These are phyloP conservation scores for Yamadazyma oceani DNA, from an alignment of 1,139 yeast genomes.

Conservation along the genomic window DNA sequence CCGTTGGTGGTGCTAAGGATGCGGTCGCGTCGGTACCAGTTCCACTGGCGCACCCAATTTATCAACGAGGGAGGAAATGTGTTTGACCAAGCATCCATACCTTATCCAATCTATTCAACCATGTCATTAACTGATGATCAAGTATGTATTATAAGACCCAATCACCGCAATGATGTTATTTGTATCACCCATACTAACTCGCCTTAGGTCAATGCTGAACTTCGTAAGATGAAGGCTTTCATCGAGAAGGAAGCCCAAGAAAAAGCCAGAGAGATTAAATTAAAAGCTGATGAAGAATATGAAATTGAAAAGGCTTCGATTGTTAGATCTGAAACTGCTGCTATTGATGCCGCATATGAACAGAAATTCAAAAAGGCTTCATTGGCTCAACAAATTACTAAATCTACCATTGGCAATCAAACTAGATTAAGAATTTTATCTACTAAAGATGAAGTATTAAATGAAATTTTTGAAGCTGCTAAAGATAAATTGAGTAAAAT, in stretches of 20 bases:
- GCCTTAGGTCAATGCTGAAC: slow-evolving; percentile 83
- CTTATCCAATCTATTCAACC: slow-evolving; percentile 9
- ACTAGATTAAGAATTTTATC: slow-evolving; percentile 87
- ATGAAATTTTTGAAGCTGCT: slow-evolving; percentile 71
- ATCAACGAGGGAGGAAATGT: slow-evolving; percentile 2
- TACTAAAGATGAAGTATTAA: slow-evolving; percentile 81
- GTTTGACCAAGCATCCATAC: too few relatives aligned
- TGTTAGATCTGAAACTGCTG: slow-evolving; percentile 88
- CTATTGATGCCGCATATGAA: slow-evolving; percentile 80
- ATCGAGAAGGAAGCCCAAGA: slow-evolving; percentile 99
- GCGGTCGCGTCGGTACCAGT: background rate
- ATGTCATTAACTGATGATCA: slow-evolving; percentile 51
- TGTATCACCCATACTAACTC: background rate
- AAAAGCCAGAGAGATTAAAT: slow-evolving; percentile 92
- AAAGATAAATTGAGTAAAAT: slow-evolving; percentile 58
- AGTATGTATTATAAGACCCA: slow-evolving; percentile 28
- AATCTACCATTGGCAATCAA: slow-evolving; percentile 93
- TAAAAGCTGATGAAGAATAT: slow-evolving; percentile 98
- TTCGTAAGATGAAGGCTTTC: slow-evolving; percentile 97
- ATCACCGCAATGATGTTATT: too few relatives aligned
- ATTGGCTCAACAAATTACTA: slow-evolving; percentile 91
- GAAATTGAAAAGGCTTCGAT: slow-evolving; percentile 95
- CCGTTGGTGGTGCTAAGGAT: too few relatives aligned
- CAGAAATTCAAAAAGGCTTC: slow-evolving; percentile 87
- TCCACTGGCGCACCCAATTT: background rate